A percentile compares a stretch with the other conserved stretches of the same genome.
Conservation (phyloP, 2,329 filamentous ascomycete genomes). For the Stachybotrys elegans region DNA sequence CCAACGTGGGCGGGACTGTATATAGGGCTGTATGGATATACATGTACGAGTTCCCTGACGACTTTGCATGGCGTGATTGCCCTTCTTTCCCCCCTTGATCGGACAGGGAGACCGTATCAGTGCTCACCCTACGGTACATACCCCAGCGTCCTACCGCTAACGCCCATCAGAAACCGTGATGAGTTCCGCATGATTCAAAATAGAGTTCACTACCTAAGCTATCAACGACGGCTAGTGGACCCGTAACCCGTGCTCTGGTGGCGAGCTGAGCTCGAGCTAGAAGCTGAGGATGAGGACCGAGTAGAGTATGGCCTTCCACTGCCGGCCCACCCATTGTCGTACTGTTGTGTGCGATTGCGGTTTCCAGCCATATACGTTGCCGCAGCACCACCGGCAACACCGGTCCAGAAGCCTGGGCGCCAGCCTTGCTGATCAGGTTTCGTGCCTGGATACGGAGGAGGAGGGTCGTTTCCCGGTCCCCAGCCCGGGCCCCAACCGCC, state of each 20-base stretch:
- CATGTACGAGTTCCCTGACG: no score
- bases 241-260: slow-evolving; percentile 71
- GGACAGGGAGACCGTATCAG: no score
- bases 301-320: slow-evolving; percentile 22
- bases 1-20: no score
- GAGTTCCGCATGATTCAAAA: no score
- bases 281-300: slow-evolving; percentile 28
- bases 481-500: slow-evolving; percentile 33
- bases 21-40: no score
- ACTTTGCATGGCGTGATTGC: no score
- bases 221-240: slow-evolving; percentile 59
- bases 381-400: slow-evolving; percentile 62
- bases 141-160: no score
- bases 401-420: slow-evolving; percentile 72
- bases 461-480: slow-evolving; percentile 42
- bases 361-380: slow-evolving; percentile 61
- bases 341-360: slow-evolving; percentile 29
- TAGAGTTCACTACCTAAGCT: no score
- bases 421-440: slow-evolving; percentile 45
- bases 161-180: no score
- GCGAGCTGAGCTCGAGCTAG: slow-evolving; percentile 37
- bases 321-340: slow-evolving; percentile 25
- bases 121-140: no score
- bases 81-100: no score
- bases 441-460: slow-evolving; percentile 38